Percentiles rank a stretch among this genome's conserved stretches.
Conservation (phyloP, 2,329 filamentous ascomycete genomes). For the Cercospora sp. region DNA sequence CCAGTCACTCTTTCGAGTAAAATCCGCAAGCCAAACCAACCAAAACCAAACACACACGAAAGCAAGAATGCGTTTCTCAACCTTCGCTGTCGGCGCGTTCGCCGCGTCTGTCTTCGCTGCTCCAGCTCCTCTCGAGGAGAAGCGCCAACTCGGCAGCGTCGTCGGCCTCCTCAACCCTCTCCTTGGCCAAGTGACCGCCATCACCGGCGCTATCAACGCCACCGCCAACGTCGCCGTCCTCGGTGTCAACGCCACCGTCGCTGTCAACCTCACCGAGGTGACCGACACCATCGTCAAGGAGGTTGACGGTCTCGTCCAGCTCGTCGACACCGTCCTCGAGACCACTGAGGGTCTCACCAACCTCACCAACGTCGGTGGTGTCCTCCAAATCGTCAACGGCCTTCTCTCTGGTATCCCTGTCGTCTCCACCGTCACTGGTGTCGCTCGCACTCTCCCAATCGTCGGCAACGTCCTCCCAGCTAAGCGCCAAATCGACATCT, state of each 20-base stretch:
- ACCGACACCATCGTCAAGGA: conserved; percentile 6
- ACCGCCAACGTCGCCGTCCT: conserved; percentile 8
- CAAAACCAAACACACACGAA: conserved; percentile 5
- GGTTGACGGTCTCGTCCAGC: conserved; percentile 1
- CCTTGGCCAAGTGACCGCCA: conserved; percentile 12
- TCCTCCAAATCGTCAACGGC: background rate
- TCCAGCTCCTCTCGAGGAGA: conserved; percentile 18
- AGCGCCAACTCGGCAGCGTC: conserved; percentile 18
- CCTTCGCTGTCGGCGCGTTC: conserved; percentile 25
- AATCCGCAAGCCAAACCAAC: background rate
- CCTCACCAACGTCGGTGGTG: conserved; percentile 5
- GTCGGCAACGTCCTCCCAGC: conserved; percentile 5
- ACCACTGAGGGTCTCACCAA: background rate
- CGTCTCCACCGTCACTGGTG: background rate
- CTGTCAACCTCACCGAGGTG: conserved; percentile 11
- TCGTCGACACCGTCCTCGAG: conserved; percentile 8
- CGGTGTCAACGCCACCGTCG: conserved; percentile 13
- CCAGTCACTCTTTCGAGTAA: conserved; percentile 25
- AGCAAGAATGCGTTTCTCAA: conserved; percentile 27
- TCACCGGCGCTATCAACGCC: conserved; percentile 17
- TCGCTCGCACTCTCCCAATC: background rate
- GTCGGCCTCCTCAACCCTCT: conserved; percentile 17
- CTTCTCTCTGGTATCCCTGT: conserved; percentile 1
- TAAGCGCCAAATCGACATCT: conserved; percentile 11
- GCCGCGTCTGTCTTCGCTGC: conserved; percentile 21